Conservation (phyloP, 208 protist genomes). For the Leishmania guyanensis region DNA sequence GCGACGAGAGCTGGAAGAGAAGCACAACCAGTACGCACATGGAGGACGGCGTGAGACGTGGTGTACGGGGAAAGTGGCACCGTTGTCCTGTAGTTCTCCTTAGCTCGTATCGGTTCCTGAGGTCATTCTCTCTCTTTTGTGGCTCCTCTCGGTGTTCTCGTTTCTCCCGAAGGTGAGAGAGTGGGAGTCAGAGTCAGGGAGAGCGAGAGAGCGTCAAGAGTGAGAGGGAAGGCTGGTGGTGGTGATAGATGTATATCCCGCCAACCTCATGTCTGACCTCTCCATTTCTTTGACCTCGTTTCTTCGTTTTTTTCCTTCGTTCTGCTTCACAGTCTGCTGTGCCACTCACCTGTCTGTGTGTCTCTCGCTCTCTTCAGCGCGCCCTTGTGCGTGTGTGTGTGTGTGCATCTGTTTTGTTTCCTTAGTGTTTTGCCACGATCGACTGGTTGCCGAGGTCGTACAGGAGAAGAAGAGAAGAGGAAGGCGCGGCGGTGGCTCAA, state of each 20-base stretch:
- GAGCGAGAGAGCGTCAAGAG: not conserved
- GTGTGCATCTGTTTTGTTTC: not conserved
- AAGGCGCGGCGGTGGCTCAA: not conserved
- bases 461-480: not conserved
- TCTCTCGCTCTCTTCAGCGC: constrained; percentile 1
- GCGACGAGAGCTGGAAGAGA: not conserved
- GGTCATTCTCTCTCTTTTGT: not conserved
- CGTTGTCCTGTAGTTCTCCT: not conserved
- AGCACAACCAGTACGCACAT: not conserved
- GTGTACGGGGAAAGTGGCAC: not conserved
- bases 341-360: not conserved
- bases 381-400: not conserved
- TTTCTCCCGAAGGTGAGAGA: not conserved
- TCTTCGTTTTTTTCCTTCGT: not conserved
- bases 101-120: constrained; percentile 7
- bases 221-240: not conserved
- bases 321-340: not conserved
- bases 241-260: not conserved
- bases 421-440: not conserved
- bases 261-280: not conserved
- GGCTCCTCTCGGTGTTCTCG: not conserved
- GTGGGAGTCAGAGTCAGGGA: not conserved
- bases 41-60: not conserved
- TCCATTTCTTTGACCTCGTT: not conserved
- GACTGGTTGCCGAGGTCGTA: not conserved